phyloP scores from a whole-genome alignment of 352 stramenopile species.

The Phytopythium chamaehyphon region DNA sequence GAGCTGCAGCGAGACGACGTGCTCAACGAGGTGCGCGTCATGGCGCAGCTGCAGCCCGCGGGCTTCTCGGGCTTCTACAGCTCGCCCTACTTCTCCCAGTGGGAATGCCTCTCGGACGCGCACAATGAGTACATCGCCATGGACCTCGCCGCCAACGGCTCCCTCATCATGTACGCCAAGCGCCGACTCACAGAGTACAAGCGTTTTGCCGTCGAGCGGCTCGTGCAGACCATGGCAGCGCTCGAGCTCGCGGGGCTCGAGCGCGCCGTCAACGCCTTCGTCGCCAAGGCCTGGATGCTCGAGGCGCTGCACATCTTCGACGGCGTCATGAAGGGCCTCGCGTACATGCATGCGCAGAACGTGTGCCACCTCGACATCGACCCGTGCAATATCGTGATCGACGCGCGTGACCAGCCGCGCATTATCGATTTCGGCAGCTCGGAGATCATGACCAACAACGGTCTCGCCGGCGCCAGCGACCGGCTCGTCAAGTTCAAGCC shows the following conservation, averaged over 20 bases:
- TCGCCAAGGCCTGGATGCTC: slow-evolving; percentile 66
- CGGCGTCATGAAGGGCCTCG: slow-evolving; percentile 58
- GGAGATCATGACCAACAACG: slow-evolving; percentile 70
- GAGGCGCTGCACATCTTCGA: slow-evolving; percentile 64
- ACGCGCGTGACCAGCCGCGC: slow-evolving; percentile 38
- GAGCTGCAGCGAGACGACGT: slow-evolving; percentile 72
- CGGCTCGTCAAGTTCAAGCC: slow-evolving; percentile 78
- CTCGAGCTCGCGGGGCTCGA: slow-evolving; percentile 35
- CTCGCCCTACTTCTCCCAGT: slow-evolving; percentile 66
- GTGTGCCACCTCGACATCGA: slow-evolving; percentile 81
- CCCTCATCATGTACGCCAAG: slow-evolving; percentile 64
- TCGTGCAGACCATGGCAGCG: slow-evolving; percentile 50
- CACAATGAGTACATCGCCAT: slow-evolving; percentile 81
- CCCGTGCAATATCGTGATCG: slow-evolving; percentile 76
- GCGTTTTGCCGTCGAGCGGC: slow-evolving; percentile 48
- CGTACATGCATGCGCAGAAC: slow-evolving; percentile 77
- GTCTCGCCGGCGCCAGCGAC: slow-evolving; percentile 42
- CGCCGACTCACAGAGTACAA: slow-evolving; percentile 63
- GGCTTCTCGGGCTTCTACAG: slow-evolving; percentile 53
- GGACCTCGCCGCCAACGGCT: slow-evolving; percentile 68
- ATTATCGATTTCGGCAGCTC: slow-evolving; percentile 83
- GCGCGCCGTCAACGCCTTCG: slow-evolving; percentile 47
- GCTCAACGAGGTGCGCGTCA: slow-evolving; percentile 74
- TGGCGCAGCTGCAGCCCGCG: slow-evolving; percentile 66
- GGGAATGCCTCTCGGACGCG: slow-evolving; percentile 60